Percentiles rank a stretch among this genome's conserved stretches.
phyloP scores from a whole-genome alignment of 139 green algal species.

The Volvox africanus region DNA sequence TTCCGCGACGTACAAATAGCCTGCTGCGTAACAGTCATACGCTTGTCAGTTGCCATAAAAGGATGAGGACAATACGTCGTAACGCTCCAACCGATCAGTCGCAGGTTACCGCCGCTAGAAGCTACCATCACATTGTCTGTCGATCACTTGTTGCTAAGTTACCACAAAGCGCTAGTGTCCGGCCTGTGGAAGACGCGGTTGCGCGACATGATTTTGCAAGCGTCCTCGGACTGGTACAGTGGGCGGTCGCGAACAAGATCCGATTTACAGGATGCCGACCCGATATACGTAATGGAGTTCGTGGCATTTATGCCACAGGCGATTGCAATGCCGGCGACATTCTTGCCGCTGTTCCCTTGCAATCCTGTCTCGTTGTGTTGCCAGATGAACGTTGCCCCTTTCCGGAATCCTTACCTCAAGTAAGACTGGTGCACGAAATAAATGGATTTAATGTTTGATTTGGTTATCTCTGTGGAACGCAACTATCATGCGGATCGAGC shows the following conservation, averaged over 20 bases:
- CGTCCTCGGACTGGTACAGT: constrained; percentile 36
- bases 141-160: not conserved
- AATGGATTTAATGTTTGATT: not conserved
- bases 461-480: not conserved
- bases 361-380: not conserved
- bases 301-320: constrained; percentile 34
- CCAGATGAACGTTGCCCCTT: constrained; percentile 23
- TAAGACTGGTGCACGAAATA: not conserved
- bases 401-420: constrained; percentile 21
- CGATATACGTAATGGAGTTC: not conserved
- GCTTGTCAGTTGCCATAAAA: too few species aligned
- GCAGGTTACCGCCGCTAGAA: too few species aligned
- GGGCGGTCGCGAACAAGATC: constrained; percentile 48
- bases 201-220: not conserved
- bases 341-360: constrained; percentile 20
- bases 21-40: too few species aligned
- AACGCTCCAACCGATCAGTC: too few species aligned
- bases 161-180: not conserved
- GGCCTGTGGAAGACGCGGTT: not conserved
- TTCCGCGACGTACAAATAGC: too few species aligned
- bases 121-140: not conserved
- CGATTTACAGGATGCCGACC: constrained; percentile 24
- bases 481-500: not conserved
- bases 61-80: too few species aligned
- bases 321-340: not conserved